phyloP scores from a whole-genome alignment of 345 rosid species.

The Eucalyptus cloeziana region DNA sequence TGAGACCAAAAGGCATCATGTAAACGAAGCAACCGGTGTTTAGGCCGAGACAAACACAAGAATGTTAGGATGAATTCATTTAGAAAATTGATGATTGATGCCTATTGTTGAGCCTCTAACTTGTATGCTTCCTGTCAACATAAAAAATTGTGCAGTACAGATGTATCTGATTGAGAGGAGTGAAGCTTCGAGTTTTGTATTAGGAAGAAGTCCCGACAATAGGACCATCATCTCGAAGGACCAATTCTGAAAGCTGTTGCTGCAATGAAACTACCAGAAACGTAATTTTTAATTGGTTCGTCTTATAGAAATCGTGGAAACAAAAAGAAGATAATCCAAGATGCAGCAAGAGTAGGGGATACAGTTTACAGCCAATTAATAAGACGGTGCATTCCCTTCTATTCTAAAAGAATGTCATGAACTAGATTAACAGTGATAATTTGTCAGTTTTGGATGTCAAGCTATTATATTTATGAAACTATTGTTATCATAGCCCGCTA shows the following conservation, averaged over 20 bases:
- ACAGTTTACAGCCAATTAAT: not conserved
- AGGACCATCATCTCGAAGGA: not conserved
- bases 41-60: conserved; percentile 6
- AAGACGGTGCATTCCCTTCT: not conserved
- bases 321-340: not conserved
- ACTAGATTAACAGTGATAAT: not conserved
- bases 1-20: conserved; percentile 7
- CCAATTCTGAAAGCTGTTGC: not conserved
- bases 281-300: not conserved
- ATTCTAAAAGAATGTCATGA: not conserved
- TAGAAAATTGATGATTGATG: not conserved
- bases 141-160: not conserved
- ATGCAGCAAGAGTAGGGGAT: not conserved
- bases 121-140: not conserved
- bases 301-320: not conserved
- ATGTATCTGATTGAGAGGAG: not conserved
- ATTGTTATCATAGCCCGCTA: not conserved
- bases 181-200: not conserved
- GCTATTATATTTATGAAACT: not conserved
- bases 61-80: conserved; percentile 5
- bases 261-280: not conserved
- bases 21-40: not conserved
- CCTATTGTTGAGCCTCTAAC: not conserved
- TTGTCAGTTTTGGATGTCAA: not conserved
- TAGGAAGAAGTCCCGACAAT: not conserved